Base-by-base conservation (phyloP, 257 asterid genomes). In the Przewalskia tangutica region DNA sequence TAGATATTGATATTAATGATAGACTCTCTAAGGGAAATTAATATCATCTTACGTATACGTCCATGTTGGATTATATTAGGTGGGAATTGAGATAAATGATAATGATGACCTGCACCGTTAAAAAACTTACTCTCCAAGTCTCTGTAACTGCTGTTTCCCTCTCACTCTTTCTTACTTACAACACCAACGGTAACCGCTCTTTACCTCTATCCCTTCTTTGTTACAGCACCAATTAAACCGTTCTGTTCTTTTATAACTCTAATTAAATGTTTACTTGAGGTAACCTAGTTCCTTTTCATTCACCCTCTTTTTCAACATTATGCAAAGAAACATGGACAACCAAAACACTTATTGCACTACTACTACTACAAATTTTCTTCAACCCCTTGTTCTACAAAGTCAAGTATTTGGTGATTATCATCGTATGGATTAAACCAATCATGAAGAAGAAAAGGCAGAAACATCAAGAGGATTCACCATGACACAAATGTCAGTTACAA, bases 161-260 rank as follows among this genome's bases (percentile, higher is more conserved):
- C 27, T 50, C 23, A 62, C 62, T 73, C 60, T 73, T 73, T 73
- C n/a, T n/a, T n/a, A n/a, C 11, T 16, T 48, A 48, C 79, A 50
- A 12, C 62, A 50, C 23, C 40, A 13, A 14, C 6, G 18, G 3
- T 75, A 75, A 75, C 80, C 46, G 80, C 62, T 75, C 13, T 27
- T 50, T 75, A 50, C 80, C 80, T 50, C 80, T 75, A 75, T 75
- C 80, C 46, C 62, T 46, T 75, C n/a, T n/a, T n/a, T n/a, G n/a
- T n/a, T n/a, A n/a, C n/a, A n/a, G n/a, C 27, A 50, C 59, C 60
- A 1, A 34, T 20, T 75, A 7, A 73, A 73, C 79, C 42, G 23
- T 73, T 46, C 13, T 71, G 12, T 73, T 73, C 44, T 23, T 51
- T 75, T 71, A 66, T 23, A 50, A 75, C 62, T 42, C 6, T 38